Percentiles rank a stretch among this genome's conserved stretches.
phyloP scores from a whole-genome alignment of 1,284 basidiomycete genomes.

The Leccinum pachyderme region DNA sequence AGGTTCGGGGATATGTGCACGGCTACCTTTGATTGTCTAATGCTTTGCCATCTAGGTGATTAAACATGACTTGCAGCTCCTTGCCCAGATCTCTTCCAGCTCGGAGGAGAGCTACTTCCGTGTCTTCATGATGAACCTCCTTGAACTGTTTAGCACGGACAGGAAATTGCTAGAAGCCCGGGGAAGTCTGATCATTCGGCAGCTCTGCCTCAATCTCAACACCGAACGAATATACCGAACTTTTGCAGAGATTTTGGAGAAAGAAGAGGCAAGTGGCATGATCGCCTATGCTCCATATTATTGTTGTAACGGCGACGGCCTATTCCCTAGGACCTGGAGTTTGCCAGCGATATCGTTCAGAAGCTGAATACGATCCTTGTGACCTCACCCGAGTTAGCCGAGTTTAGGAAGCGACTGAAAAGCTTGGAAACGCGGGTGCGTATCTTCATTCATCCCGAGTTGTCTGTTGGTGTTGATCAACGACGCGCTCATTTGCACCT shows the following conservation, averaged over 20 bases:
- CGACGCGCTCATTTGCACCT: background rate
- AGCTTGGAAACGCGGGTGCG: conserved; percentile 89
- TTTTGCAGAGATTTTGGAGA: conserved; percentile 96
- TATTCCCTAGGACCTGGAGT: conserved; percentile 79
- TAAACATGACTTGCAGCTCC: conserved; percentile 91
- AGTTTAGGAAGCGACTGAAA: conserved; percentile 91
- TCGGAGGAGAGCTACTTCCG: conserved; percentile 96
- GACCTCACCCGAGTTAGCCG: conserved; percentile 92
- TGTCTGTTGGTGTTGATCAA: conserved; percentile 8
- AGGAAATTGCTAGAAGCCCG: conserved; percentile 86
- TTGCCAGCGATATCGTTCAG: conserved; percentile 95
- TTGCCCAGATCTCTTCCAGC: conserved; percentile 94
- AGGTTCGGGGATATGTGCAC: conserved; percentile 46
- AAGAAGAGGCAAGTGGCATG: conserved; percentile 74
- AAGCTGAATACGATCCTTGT: conserved; percentile 97
- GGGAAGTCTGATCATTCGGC: conserved; percentile 94
- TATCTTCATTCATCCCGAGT: conserved; percentile 5
- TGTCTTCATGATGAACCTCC: conserved; percentile 91
- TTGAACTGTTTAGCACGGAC: conserved; percentile 95
- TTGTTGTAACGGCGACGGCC: conserved; percentile 1
- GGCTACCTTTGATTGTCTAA: background rate
- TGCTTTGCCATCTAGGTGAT: conserved; percentile 61
- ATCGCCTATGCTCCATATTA: background rate
- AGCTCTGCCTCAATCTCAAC: conserved; percentile 92
- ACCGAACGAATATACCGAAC: conserved; percentile 95